phyloP scores from a whole-genome alignment of 2,329 filamentous ascomycete species.

The Magnaporthiopsis rhizophila region DNA sequence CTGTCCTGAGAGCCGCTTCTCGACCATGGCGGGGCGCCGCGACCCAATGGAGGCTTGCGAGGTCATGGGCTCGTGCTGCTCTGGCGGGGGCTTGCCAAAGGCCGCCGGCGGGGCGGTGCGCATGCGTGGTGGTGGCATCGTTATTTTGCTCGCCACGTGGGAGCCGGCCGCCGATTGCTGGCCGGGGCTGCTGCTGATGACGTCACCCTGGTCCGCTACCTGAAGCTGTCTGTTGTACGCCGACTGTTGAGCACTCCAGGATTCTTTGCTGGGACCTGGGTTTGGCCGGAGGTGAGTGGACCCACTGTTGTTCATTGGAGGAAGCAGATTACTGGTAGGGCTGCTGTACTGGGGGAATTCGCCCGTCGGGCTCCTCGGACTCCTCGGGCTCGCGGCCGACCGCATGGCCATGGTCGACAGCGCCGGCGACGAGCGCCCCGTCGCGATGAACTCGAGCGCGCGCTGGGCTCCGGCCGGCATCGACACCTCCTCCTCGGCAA shows the following conservation, averaged over 20 bases:
- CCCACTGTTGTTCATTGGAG: slow-evolving; percentile 17
- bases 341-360: not conserved
- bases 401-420: not conserved
- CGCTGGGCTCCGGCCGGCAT: slow-evolving; percentile 40
- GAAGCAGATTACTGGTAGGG: slow-evolving; percentile 1
- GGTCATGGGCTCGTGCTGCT: slow-evolving; percentile 22
- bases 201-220: slow-evolving; percentile 19
- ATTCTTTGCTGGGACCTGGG: slow-evolving; percentile 39
- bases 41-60: not conserved
- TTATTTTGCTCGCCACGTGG: not conserved
- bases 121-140: slow-evolving; percentile 15
- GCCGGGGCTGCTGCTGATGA: slow-evolving; percentile 2
- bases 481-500: slow-evolving; percentile 9
- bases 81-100: slow-evolving; percentile 18
- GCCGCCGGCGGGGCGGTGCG: slow-evolving; percentile 15
- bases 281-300: slow-evolving; percentile 38
- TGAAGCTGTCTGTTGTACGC: slow-evolving; percentile 40
- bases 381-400: not conserved
- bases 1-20: slow-evolving; percentile 44
- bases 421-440: slow-evolving; percentile 27
- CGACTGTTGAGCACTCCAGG: slow-evolving; percentile 32
- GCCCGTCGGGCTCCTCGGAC: not conserved
- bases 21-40: slow-evolving; percentile 16
- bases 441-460: slow-evolving; percentile 42
- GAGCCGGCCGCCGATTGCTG: not conserved